A percentile compares a stretch with the other conserved stretches of the same genome.
phyloP scores from a whole-genome alignment of 163 green algal genomes.

The Smithsoniella earleae region DNA sequence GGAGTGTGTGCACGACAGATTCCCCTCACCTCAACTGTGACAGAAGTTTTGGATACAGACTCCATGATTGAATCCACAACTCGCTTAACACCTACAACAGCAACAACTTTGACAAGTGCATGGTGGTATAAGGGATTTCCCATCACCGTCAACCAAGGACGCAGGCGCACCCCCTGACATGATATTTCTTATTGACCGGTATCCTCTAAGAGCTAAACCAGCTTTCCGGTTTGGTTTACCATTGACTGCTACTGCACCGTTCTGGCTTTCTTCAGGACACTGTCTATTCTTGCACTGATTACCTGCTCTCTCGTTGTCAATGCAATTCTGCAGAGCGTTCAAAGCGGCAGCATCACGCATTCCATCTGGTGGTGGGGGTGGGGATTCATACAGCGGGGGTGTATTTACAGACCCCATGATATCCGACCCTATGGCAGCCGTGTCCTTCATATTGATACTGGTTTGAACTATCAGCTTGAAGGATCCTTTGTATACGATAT shows the following conservation, averaged over 20 bases:
- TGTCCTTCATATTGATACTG: slow-evolving; percentile 22
- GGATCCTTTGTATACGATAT: slow-evolving; percentile 10
- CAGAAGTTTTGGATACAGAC: background rate
- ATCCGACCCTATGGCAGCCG: background rate
- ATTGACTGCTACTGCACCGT: background rate
- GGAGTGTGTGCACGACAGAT: too few relatives aligned
- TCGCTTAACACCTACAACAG: background rate
- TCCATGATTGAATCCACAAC: slow-evolving; percentile 8
- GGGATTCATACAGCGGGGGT: background rate
- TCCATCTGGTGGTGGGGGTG: background rate
- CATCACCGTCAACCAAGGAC: too few relatives aligned
- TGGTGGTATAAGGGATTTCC: too few relatives aligned
- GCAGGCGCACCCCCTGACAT: background rate
- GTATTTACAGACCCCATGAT: background rate
- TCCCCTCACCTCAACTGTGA: slow-evolving; percentile 14
- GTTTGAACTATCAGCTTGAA: background rate
- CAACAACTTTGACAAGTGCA: too few relatives aligned
- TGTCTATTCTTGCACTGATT: too few relatives aligned
- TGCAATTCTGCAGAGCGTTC: too few relatives aligned
- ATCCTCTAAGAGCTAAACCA: background rate
- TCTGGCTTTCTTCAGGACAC: background rate
- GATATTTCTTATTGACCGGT: slow-evolving; percentile 18
- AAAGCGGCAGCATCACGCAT: background rate
- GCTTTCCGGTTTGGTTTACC: background rate
- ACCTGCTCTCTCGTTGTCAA: too few relatives aligned